phyloP scores from a whole-genome alignment of 805 yeast genomes.

The Dipodascus albidus region DNA sequence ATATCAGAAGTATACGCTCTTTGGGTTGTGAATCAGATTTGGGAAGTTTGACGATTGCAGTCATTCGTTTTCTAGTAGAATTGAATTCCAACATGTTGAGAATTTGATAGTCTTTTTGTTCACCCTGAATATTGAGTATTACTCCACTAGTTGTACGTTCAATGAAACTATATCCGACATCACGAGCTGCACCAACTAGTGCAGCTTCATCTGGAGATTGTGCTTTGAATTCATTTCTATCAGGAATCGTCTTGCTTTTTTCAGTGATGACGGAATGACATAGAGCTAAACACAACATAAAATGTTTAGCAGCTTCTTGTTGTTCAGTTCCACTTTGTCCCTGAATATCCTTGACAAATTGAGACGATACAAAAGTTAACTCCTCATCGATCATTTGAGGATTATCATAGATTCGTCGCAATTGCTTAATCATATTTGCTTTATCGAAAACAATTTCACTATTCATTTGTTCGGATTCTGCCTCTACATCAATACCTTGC shows the following conservation, averaged over 20 bases:
- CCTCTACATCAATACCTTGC: slow-evolving; percentile 36
- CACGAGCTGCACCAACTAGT: slow-evolving; percentile 64
- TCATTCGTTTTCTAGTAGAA: slow-evolving; percentile 70
- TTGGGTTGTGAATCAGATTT: slow-evolving; percentile 13
- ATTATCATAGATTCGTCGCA: slow-evolving; percentile 29
- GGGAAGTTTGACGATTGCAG: slow-evolving; percentile 47
- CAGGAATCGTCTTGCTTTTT: slow-evolving; percentile 23
- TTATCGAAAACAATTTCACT: slow-evolving; percentile 33
- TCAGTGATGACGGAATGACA: slow-evolving; percentile 72
- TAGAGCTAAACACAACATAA: slow-evolving; percentile 54
- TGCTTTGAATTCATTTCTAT: slow-evolving; percentile 46
- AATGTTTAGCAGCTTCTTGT: slow-evolving; percentile 38
- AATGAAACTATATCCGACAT: slow-evolving; percentile 53
- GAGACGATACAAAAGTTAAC: slow-evolving; percentile 49
- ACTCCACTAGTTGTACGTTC: slow-evolving; percentile 42
- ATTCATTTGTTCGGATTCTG: slow-evolving; percentile 33
- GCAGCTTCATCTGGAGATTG: slow-evolving; percentile 83
- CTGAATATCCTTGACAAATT: slow-evolving; percentile 42
- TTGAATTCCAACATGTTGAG: slow-evolving; percentile 52
- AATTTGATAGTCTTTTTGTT: slow-evolving; percentile 33
- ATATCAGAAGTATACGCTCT: slow-evolving; percentile 34
- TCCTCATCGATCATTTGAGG: slow-evolving; percentile 39
- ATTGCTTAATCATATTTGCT: slow-evolving; percentile 34
- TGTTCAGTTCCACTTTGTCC: slow-evolving; percentile 32
- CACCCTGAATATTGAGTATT: slow-evolving; percentile 35